Base-by-base conservation (phyloP, 176 grass and related monocot species). In the Raddia distichophylla region DNA sequence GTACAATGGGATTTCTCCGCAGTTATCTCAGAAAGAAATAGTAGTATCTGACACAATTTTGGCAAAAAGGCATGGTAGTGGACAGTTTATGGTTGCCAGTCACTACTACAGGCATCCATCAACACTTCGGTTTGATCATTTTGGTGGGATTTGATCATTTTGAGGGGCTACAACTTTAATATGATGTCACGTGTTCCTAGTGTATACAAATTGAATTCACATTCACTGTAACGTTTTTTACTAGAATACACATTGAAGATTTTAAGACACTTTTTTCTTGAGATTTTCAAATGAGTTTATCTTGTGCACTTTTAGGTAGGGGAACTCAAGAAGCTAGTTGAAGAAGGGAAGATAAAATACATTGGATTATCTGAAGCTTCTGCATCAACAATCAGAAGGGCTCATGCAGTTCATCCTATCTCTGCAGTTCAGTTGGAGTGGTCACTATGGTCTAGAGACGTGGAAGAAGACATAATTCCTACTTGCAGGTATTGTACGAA, bases 291-390 rank as follows among this genome's bases (percentile, higher is more conserved):
- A 73, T 73, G 67, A 64, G 80, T 89, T 55, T 74, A 89, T 20
- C 10, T 89, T 8, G 80, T 84, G 50, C 5, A 89, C 69, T 63
- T 84, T 67, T 67, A 84, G 87, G 75, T 84, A 48, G 22, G 45
- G 7, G 52, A 44, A 59, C 47, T 49, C 47, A 49, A 49, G 47
- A 49, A 49, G 47, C 47, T 49, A 49, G 47, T 49, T 49, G 47
- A 82, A 8, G 85, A 87, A 65, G 71, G 85, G n/a, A 87, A 87
- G 54, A 62, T 87, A 14, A 87, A 82, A 32, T 87, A 87, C 57
- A 60, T 87, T 6, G 85, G 85, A 8, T 53, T 87, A 16, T 87
- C 67, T 2, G 85, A 87, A 10, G 85, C 85, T 1, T 82, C 78
- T 16, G 40, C 85, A 0, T 68, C 55, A 14, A 89, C 86, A 20